Evolutionary conservation across 176 grass and related monocot genomes (phyloP).

Genomic region (Lolium multiflorum): DNA sequence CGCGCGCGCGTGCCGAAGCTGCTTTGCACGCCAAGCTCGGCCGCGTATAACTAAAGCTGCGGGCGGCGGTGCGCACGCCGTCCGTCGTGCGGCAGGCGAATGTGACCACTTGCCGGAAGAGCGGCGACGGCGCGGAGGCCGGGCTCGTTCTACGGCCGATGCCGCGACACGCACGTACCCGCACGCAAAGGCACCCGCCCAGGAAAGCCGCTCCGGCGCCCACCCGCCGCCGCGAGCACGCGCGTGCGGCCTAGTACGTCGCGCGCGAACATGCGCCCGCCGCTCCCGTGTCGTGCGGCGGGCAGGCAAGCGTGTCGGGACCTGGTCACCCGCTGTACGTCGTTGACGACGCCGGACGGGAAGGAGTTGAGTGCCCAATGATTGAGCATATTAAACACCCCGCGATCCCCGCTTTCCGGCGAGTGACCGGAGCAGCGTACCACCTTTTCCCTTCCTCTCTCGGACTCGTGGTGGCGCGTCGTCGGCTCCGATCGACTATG

Average conservation of each 20-base stretch:
- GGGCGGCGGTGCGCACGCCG: not conserved
- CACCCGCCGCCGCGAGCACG: not conserved
- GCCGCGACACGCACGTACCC: too few species aligned
- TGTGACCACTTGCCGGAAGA: too few species aligned
- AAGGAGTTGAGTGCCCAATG: slow-evolving; percentile 50
- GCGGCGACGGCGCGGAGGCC: too few species aligned
- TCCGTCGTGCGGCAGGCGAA: too few species aligned
- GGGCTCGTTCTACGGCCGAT: too few species aligned
- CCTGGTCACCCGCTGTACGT: not conserved
- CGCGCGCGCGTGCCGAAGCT: not conserved
- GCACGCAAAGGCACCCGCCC: too few species aligned
- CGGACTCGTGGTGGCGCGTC: not conserved
- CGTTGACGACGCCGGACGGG: not conserved
- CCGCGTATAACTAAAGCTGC: too few species aligned
- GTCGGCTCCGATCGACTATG: not conserved
- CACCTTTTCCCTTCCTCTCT: not conserved
- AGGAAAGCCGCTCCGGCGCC: not conserved
- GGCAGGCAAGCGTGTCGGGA: slow-evolving; percentile 36
- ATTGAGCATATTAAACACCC: slow-evolving; percentile 36
- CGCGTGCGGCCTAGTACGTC: not conserved
- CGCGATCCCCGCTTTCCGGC: not conserved
- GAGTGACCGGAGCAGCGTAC: not conserved
- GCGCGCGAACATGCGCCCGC: slow-evolving; percentile 6
- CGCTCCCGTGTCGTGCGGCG: slow-evolving; percentile 32
- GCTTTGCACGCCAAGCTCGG: not conserved